Base-by-base conservation (phyloP, 2,329 filamentous ascomycete genomes). In the Helicocarpus griseus region DNA sequence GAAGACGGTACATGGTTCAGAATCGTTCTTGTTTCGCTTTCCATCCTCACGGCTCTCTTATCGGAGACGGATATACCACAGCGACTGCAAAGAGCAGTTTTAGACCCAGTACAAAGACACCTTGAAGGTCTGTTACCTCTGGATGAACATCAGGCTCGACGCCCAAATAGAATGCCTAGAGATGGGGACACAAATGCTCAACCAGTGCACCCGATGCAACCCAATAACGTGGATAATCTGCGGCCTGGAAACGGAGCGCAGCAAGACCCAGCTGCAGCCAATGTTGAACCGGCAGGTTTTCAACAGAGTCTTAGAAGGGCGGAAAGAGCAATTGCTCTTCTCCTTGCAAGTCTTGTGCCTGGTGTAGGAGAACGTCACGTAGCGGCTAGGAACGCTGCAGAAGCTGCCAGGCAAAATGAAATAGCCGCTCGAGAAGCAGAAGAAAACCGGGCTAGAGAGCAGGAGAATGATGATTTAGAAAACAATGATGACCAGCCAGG, bases 281-380 rank as follows among this genome's bases (percentile, higher is more conserved):
- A 41, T 19, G 24, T 11, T 5, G 9, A 41, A 6, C 33, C 47
- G 5, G 31, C 21, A 17, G 28, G 55, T 22, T 13, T 59, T 39
- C 46, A 48, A 48, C 33, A 56, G 47, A 52, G 52, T 33, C 26
- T 57, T n/a, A 51, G 57, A 43, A 54, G 52, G 11, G 54, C 51
- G 35, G 80, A 83, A 61, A 71, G 81, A 35, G 76, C 76, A 1
- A 60, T 80, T 38, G 78, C 78, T n/a, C 67, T 84, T n/a, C 81
- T 84, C 54, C 62, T 84, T 31, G 80, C 80, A 0, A 82, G 77
- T 63, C 61, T 84, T 47, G 76, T 81, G 61, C 81, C 81, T 0
- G 81, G 81, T 0, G 71, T 84, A 24, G 80, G 81, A 0, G 81
- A 84, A 61, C 69, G 78, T 6, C 78, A 81, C 61, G 77, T 83